A percentile compares a stretch with the other conserved stretches of the same genome.
Conservation (phyloP, 2,329 filamentous ascomycete genomes). For the Rachicladosporium sp. region DNA sequence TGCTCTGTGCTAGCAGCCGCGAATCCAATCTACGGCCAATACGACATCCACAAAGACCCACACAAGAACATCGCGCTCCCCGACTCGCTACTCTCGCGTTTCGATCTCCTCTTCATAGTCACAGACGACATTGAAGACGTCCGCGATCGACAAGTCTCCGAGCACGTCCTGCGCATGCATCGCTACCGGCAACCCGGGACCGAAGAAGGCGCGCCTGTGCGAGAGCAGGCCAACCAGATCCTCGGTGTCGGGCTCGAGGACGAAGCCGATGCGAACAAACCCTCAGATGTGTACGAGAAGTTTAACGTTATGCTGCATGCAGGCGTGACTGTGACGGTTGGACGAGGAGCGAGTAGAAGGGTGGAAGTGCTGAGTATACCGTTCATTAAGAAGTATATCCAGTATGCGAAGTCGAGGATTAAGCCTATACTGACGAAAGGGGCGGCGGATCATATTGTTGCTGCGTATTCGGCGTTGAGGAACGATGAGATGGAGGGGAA, state of each 20-base stretch:
- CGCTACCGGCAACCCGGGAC: slow-evolving; percentile 83
- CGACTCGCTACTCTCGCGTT: slow-evolving; percentile 92
- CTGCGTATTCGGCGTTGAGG: slow-evolving; percentile 79
- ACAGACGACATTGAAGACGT: slow-evolving; percentile 97
- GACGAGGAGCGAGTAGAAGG: slow-evolving; percentile 61
- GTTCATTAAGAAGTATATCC: slow-evolving; percentile 99
- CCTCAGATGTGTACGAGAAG: slow-evolving; percentile 89
- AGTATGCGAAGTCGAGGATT: slow-evolving; percentile 87
- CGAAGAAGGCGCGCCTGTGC: slow-evolving; percentile 87
- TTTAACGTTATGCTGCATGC: slow-evolving; percentile 93
- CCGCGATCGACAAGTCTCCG: slow-evolving; percentile 78
- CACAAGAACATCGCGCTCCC: slow-evolving; percentile 97
- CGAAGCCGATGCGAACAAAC: slow-evolving; percentile 59
- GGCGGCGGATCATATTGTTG: slow-evolving; percentile 80
- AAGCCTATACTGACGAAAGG: slow-evolving; percentile 85
- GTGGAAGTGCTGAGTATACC: slow-evolving; percentile 87
- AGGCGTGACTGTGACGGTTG: slow-evolving; percentile 66
- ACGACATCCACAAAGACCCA: slow-evolving; percentile 95
- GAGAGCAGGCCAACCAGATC: slow-evolving; percentile 72
- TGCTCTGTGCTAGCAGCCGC: slow-evolving; percentile 94
- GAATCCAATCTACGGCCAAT: slow-evolving; percentile 96
- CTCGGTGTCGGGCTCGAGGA: slow-evolving; percentile 77
- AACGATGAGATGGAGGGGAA: slow-evolving; percentile 96
- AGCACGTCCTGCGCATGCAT: slow-evolving; percentile 96
- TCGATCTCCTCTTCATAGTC: slow-evolving; percentile 93